Conservation (phyloP, 345 rosid genomes). For the Nephelium lappaceum region DNA sequence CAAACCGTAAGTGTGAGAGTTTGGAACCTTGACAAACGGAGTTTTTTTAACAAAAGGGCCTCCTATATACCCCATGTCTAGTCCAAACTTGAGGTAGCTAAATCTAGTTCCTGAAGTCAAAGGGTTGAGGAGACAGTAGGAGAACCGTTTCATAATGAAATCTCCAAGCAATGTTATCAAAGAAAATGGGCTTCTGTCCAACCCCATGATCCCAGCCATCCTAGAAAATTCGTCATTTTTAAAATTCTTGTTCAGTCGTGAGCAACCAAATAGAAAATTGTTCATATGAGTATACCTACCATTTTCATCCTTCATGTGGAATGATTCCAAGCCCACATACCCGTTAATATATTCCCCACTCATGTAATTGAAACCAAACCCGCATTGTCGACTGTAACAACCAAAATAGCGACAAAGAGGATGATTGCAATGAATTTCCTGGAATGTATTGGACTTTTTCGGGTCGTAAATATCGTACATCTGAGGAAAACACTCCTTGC, state of each 20-base stretch:
- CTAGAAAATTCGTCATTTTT: neutral
- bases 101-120: neutral
- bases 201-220: neutral
- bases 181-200: neutral
- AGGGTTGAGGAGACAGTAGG: neutral
- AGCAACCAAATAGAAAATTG: neutral
- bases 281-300: neutral
- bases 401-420: neutral
- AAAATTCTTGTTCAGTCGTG: neutral
- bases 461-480: neutral
- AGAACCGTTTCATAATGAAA: neutral
- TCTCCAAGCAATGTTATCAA: neutral
- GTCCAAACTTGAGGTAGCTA: neutral
- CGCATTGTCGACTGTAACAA: neutral
- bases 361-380: neutral
- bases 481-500: neutral
- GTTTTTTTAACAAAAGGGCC: neutral
- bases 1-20: neutral
- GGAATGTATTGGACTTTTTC: neutral
- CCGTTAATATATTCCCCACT: neutral
- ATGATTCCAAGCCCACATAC: neutral
- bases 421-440: neutral
- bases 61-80: neutral
- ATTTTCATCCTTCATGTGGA: neutral
- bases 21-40: neutral